Evolutionary conservation across 1,284 basidiomycete species (phyloP).

Genomic region (Apiotrichum brassicae): DNA sequence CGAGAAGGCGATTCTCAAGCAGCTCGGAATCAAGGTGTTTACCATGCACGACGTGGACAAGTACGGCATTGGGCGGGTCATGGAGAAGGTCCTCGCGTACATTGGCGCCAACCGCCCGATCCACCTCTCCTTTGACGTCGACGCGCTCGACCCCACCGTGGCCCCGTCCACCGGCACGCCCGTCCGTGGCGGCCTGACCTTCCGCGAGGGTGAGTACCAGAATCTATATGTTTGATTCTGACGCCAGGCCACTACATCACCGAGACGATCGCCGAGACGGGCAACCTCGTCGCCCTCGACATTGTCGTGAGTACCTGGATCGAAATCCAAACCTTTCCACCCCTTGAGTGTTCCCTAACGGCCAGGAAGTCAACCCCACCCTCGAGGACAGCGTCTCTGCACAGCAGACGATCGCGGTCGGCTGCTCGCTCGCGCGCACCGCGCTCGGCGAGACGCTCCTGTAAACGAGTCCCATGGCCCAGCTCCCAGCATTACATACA

Average conservation of each 20-base stretch:
- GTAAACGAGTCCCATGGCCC: conserved; percentile 10
- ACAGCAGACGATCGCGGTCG: conserved; percentile 83
- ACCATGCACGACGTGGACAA: conserved; percentile 98
- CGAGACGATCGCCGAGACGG: conserved; percentile 90
- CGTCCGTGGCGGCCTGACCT: conserved; percentile 92
- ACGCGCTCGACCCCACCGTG: conserved; percentile 86
- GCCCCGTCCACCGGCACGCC: conserved; percentile 64
- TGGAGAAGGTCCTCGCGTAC: conserved; percentile 91
- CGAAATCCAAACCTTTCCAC: background rate
- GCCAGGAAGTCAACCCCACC: conserved; percentile 91
- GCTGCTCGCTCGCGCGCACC: conserved; percentile 83
- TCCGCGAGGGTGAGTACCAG: conserved; percentile 88
- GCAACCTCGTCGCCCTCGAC: conserved; percentile 82
- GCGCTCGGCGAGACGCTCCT: conserved; percentile 67
- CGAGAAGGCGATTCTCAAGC: conserved; percentile 80
- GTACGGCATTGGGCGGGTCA: conserved; percentile 89
- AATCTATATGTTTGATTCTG: conserved; percentile 13
- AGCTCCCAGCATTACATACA: background rate
- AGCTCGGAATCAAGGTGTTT: conserved; percentile 87
- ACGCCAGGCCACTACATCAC: conserved; percentile 62
- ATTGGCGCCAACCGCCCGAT: conserved; percentile 87
- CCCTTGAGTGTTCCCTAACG: too few species aligned
- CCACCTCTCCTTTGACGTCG: conserved; percentile 95
- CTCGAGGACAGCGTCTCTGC: conserved; percentile 64
- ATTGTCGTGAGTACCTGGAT: conserved; percentile 64